Percentiles rank a stretch among this genome's conserved stretches.
phyloP scores from a whole-genome alignment of 163 green algal genomes.

The Smithsoniella earleae region DNA sequence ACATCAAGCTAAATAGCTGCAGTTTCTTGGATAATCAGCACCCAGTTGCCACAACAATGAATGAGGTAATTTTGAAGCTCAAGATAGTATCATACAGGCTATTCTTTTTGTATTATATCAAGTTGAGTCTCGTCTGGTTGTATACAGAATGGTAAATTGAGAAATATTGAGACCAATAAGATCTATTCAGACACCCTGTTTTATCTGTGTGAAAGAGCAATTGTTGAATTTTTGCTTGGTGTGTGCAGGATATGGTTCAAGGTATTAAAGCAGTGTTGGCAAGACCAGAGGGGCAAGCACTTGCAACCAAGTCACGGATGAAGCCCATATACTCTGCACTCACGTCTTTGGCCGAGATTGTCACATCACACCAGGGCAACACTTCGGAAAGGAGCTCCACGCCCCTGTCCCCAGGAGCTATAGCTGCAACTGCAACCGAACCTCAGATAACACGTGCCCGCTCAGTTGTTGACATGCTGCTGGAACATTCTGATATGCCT shows the following conservation, averaged over 20 bases:
- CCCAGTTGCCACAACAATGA: too few species aligned
- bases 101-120: too few species aligned
- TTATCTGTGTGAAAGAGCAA: too few species aligned
- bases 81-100: too few species aligned
- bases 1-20: too few species aligned
- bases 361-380: background rate
- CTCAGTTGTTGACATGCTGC: conserved; percentile 27
- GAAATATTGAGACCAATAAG: too few species aligned
- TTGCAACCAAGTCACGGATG: background rate
- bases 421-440: background rate
- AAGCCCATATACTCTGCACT: conserved; percentile 22
- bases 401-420: background rate
- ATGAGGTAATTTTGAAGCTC: too few species aligned
- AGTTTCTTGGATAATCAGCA: too few species aligned
- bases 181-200: too few species aligned
- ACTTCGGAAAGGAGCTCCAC: background rate
- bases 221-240: too few species aligned
- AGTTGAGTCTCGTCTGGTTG: too few species aligned
- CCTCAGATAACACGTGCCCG: background rate
- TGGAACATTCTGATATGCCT: conserved; percentile 2
- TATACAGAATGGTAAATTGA: too few species aligned
- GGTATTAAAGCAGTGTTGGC: background rate
- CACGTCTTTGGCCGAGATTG: conserved; percentile 12
- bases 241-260: conserved; percentile 20
- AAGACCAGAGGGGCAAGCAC: conserved; percentile 3